Percentiles rank a stretch among this genome's conserved stretches.
These are phyloP conservation scores for Plantago ovata DNA, from an alignment of 257 asterid species.

Conservation along the genomic window DNA sequence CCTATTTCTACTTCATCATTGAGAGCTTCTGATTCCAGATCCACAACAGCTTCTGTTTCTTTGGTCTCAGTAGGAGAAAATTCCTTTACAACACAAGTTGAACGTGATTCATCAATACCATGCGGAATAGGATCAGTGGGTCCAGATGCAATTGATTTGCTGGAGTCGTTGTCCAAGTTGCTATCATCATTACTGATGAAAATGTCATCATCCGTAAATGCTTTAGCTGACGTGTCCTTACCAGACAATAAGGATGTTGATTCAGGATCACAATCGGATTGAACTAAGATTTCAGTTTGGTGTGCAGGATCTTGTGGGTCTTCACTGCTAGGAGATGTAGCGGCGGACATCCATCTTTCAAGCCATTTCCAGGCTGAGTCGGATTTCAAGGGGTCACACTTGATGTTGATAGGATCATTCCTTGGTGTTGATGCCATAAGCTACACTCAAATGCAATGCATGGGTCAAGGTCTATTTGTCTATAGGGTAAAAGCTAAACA, in stretches of 20 bases:
- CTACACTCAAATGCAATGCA: constrained; percentile 35
- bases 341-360: constrained; percentile 83
- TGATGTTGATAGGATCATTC: constrained; percentile 56
- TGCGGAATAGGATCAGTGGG: constrained; percentile 25
- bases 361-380: constrained; percentile 97
- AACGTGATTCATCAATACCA: constrained; percentile 27
- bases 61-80: constrained; percentile 29
- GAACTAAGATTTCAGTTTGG: constrained; percentile 24
- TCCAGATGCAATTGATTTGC: constrained; percentile 21
- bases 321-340: constrained; percentile 45
- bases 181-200: constrained; percentile 18
- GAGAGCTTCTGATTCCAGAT: constrained; percentile 29
- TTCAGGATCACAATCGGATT: constrained; percentile 25
- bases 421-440: constrained; percentile 74
- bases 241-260: constrained; percentile 20
- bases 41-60: constrained; percentile 28
- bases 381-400: constrained; percentile 81
- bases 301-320: constrained; percentile 28
- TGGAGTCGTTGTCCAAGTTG: constrained; percentile 16
- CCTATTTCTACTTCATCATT: constrained; percentile 29
- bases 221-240: constrained; percentile 18
- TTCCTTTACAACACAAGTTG: constrained; percentile 24
- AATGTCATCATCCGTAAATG: constrained; percentile 21
- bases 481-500: constrained; percentile 6
- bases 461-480: constrained; percentile 17